Conservation (phyloP, 23 red algal species). For the Gracilaria gracilis region DNA sequence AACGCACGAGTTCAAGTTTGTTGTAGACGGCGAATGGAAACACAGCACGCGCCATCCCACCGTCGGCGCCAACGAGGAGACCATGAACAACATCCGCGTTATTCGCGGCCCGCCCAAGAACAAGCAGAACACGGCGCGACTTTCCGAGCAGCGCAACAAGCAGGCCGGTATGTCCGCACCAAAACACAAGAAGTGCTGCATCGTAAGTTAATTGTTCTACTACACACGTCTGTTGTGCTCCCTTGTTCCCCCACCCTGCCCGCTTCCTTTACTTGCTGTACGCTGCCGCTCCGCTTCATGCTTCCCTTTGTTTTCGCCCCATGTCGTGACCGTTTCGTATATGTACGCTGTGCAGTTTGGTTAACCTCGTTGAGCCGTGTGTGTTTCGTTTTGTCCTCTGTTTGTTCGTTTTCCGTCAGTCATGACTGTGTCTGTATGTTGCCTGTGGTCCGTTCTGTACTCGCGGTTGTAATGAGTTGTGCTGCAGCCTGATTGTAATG, state of each 20-base stretch:
- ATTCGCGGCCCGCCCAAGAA: conserved; percentile 91
- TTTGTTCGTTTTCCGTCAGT: background rate
- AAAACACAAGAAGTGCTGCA: conserved; percentile 69
- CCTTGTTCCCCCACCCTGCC: background rate
- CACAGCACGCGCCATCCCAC: conserved; percentile 95
- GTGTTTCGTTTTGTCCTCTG: background rate
- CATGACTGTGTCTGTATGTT: conserved; percentile 1
- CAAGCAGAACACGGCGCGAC: conserved; percentile 69
- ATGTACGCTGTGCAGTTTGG: conserved; percentile 23
- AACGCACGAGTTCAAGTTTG: conserved; percentile 97
- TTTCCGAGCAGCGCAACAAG: conserved; percentile 67
- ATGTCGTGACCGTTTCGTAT: conserved; percentile 1
- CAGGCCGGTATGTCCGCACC: conserved; percentile 45
- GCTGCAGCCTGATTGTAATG: too few species aligned
- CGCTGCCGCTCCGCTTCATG: background rate
- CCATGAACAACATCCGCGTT: conserved; percentile 95
- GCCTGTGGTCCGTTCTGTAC: background rate
- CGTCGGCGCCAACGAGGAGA: conserved; percentile 89
- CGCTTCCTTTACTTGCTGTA: background rate
- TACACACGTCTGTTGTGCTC: background rate
- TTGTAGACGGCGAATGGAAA: conserved; percentile 96
- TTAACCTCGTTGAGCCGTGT: conserved; percentile 15
- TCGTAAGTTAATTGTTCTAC: conserved; percentile 52
- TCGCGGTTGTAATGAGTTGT: background rate
- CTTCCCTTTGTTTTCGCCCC: background rate